Conservation (phyloP, 768 basidiomycete species). For the Panellus pusillus region DNA sequence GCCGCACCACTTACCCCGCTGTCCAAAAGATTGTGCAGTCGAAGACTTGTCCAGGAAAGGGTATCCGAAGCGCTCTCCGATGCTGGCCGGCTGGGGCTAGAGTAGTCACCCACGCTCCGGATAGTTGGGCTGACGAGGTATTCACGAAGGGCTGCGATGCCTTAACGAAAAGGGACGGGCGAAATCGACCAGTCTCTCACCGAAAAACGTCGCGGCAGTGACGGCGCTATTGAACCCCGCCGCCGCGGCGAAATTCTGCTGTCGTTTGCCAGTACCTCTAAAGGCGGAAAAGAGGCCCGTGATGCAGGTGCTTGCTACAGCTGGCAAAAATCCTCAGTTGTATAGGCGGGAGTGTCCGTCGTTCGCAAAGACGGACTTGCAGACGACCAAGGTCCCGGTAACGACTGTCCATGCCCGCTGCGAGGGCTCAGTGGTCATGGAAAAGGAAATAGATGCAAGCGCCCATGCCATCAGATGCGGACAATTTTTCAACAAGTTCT, state of each 20-base stretch:
- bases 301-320: constrained; percentile 52
- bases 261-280: constrained; percentile 38
- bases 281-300: constrained; percentile 47
- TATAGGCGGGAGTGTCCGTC: constrained; percentile 24
- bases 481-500: constrained; percentile 15
- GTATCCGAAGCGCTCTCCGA: constrained; percentile 17
- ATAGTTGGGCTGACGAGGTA: constrained; percentile 66
- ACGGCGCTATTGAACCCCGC: constrained; percentile 74
- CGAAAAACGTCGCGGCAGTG: constrained; percentile 75
- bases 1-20: constrained; percentile 71
- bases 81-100: constrained; percentile 37
- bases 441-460: not conserved
- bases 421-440: too few species aligned
- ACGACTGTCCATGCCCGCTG: constrained; percentile 39
- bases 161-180: not conserved
- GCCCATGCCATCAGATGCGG: not conserved
- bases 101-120: constrained; percentile 48
- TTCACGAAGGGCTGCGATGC: constrained; percentile 65
- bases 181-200: constrained; percentile 41
- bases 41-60: constrained; percentile 52
- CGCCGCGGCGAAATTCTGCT: constrained; percentile 48
- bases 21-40: constrained; percentile 64
- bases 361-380: constrained; percentile 67
- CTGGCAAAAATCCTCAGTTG: constrained; percentile 39
- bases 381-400: constrained; percentile 64